Conservation (phyloP, 805 yeast genomes). For the Starmerella geochares region DNA sequence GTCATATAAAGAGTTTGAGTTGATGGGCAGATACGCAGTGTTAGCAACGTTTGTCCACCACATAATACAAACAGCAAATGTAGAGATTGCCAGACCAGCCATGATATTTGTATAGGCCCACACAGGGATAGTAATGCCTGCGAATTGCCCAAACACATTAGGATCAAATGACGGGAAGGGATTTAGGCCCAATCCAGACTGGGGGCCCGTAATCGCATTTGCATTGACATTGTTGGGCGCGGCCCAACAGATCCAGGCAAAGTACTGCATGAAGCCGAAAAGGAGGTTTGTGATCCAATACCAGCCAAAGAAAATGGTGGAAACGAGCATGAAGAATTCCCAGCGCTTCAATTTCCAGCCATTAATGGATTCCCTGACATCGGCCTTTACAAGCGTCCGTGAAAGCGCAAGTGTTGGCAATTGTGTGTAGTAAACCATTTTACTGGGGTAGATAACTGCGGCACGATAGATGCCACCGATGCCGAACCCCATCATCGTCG, state of each 20-base stretch:
- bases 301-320: slow-evolving; percentile 42
- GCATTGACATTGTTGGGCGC: slow-evolving; percentile 44
- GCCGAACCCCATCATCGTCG: slow-evolving; percentile 57
- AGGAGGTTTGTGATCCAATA: slow-evolving; percentile 61
- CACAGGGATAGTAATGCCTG: slow-evolving; percentile 14
- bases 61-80: slow-evolving; percentile 27
- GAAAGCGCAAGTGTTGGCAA: slow-evolving; percentile 42
- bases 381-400: slow-evolving; percentile 37
- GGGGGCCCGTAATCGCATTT: slow-evolving; percentile 53
- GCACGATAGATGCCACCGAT: slow-evolving; percentile 56
- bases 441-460: slow-evolving; percentile 44
- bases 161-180: slow-evolving; percentile 43
- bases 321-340: slow-evolving; percentile 39
- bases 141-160: slow-evolving; percentile 22
- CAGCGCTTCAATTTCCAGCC: slow-evolving; percentile 53
- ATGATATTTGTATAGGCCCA: background rate
- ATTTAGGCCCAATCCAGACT: slow-evolving; percentile 37
- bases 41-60: slow-evolving; percentile 43
- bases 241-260: slow-evolving; percentile 54
- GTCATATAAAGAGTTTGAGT: slow-evolving; percentile 29
- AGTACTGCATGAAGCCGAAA: slow-evolving; percentile 50
- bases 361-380: slow-evolving; percentile 37
- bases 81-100: slow-evolving; percentile 26
- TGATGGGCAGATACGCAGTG: slow-evolving; percentile 43
- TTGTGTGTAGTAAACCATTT: slow-evolving; percentile 46